phyloP scores from a whole-genome alignment of 306 rosid species.

The Fagus crenata region DNA sequence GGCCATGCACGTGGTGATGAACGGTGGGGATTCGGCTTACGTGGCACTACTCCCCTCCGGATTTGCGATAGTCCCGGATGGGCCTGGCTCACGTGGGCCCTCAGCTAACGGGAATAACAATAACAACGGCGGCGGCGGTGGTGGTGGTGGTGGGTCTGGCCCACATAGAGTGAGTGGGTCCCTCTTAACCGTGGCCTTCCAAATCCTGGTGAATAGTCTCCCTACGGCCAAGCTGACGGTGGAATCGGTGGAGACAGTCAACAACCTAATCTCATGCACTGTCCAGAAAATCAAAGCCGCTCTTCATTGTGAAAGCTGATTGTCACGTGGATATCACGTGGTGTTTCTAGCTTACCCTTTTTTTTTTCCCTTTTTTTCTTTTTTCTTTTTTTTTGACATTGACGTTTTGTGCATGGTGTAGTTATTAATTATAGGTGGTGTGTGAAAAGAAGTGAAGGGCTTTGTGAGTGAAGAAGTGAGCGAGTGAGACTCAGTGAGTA shows the following conservation, averaged over 20 bases:
- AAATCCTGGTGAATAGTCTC: constrained; percentile 84
- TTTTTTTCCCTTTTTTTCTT: not conserved
- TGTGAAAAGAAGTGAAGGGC: not conserved
- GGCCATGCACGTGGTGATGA: constrained; percentile 98
- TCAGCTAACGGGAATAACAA: not conserved
- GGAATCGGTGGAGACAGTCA: constrained; percentile 94
- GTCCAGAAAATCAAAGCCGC: constrained; percentile 93
- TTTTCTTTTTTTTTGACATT: not conserved
- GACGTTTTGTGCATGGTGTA: not conserved
- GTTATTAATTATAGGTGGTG: not conserved
- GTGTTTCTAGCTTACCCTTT: not conserved
- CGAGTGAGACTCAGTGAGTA: constrained; percentile 28
- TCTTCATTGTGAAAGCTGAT: constrained; percentile 67
- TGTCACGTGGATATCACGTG: constrained; percentile 19
- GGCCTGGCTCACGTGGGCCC: constrained; percentile 54
- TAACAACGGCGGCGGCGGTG: constrained; percentile 1
- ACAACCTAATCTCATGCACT: constrained; percentile 86
- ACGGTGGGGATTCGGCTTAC: constrained; percentile 93
- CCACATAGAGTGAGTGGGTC: constrained; percentile 64
- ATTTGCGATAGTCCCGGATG: constrained; percentile 84
- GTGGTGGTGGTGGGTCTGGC: constrained; percentile 8
- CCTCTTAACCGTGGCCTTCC: constrained; percentile 89
- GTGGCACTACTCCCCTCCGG: constrained; percentile 89
- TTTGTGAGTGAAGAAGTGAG: constrained; percentile 24
- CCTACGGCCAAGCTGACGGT: constrained; percentile 93